Conservation (phyloP, 352 stramenopile genomes). For the Pythium dissotocum region DNA sequence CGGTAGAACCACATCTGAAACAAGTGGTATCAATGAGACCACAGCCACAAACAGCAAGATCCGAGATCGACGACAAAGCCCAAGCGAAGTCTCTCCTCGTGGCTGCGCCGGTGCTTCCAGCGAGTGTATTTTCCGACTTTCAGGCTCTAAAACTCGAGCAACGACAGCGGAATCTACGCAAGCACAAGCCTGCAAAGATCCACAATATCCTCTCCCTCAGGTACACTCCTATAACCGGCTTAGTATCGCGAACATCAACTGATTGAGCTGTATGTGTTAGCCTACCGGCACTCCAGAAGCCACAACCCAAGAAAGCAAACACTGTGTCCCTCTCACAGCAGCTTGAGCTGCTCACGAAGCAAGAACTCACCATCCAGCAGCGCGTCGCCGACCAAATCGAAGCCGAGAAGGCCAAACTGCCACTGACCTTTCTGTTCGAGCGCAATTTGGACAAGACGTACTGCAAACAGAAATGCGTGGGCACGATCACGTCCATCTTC, state of each 20-base stretch:
- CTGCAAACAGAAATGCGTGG: slow-evolving; percentile 53
- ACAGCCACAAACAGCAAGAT: slow-evolving; percentile 2
- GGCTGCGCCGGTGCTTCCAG: background rate
- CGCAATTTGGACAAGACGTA: slow-evolving; percentile 61
- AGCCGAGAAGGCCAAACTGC: slow-evolving; percentile 53
- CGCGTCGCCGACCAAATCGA: slow-evolving; percentile 46
- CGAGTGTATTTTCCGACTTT: slow-evolving; percentile 9
- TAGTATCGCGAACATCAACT: too few relatives aligned
- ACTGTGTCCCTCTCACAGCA: slow-evolving; percentile 16
- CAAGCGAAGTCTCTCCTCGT: background rate
- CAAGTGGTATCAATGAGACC: background rate
- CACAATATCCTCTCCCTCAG: slow-evolving; percentile 34
- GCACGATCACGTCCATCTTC: slow-evolving; percentile 64
- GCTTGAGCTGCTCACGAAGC: background rate
- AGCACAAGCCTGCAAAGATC: background rate
- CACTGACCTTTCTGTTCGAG: slow-evolving; percentile 76
- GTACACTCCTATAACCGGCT: slow-evolving; percentile 11
- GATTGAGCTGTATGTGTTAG: background rate
- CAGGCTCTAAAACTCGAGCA: slow-evolving; percentile 16
- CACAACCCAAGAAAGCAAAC: background rate
- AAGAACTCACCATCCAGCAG: slow-evolving; percentile 32
- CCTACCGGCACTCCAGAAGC: slow-evolving; percentile 18
- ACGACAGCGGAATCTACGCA: background rate
- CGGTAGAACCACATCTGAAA: too few relatives aligned
- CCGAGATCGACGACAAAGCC: slow-evolving; percentile 5